Percentiles rank a stretch among this genome's conserved stretches.
Conservation (phyloP, 129 eudicot genomes). For the Chrysanthemum makinoi region DNA sequence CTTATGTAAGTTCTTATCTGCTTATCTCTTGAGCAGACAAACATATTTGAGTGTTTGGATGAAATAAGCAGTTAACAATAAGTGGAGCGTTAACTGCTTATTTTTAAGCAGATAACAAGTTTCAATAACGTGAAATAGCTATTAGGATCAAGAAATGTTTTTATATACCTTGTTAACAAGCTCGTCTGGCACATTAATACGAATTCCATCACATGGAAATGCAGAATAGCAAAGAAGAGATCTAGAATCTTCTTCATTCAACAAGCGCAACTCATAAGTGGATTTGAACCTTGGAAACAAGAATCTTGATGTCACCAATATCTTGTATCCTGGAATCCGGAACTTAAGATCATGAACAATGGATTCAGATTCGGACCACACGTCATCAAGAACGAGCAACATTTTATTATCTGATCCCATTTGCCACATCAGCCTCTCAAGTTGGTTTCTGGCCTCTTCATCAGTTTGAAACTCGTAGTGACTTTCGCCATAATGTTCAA, state of each 20-base stretch:
- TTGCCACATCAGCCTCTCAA: slow-evolving; percentile 27
- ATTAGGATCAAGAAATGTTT: neutral
- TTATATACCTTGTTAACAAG: slow-evolving; percentile 34
- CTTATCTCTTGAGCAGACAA: too few species aligned
- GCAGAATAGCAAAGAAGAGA: slow-evolving; percentile 28
- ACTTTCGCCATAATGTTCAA: slow-evolving; percentile 13
- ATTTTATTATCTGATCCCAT: slow-evolving; percentile 27
- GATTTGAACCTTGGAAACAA: slow-evolving; percentile 26
- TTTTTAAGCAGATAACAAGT: too few species aligned
- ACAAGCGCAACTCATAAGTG: slow-evolving; percentile 26
- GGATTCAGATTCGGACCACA: slow-evolving; percentile 35
- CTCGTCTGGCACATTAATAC: slow-evolving; percentile 13
- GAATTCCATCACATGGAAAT: slow-evolving; percentile 18
- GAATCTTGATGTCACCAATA: slow-evolving; percentile 41
- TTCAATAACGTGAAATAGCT: neutral
- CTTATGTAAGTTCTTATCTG: too few species aligned
- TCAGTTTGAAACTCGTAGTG: slow-evolving; percentile 31
- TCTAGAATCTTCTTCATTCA: slow-evolving; percentile 31
- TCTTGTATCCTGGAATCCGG: slow-evolving; percentile 30
- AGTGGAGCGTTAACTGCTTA: too few species aligned
- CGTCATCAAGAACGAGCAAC: slow-evolving; percentile 47
- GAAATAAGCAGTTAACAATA: neutral
- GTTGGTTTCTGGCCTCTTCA: slow-evolving; percentile 39
- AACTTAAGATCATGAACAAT: slow-evolving; percentile 28
- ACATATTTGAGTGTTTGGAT: neutral